Percentiles rank a stretch among this genome's conserved stretches.
These are phyloP conservation scores for Dorcoceras hygrometricum DNA, from an alignment of 257 asterid genomes.

Conservation along the genomic window DNA sequence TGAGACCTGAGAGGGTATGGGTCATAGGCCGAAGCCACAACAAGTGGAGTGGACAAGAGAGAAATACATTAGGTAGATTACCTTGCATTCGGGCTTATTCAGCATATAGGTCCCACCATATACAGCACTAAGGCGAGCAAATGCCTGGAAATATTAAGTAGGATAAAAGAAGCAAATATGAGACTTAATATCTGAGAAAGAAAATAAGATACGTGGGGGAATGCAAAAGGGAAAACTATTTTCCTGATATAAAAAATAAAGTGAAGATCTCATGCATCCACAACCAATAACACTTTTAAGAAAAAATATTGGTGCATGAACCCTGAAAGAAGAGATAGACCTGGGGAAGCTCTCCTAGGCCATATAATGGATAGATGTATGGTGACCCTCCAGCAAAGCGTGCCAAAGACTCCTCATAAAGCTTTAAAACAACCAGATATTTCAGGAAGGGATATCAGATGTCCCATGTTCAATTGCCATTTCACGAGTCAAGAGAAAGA, in stretches of 20 bases:
- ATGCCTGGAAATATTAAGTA: constrained; percentile 53
- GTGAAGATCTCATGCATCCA: background rate
- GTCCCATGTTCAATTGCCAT: constrained; percentile 1
- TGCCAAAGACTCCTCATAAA: constrained; percentile 81
- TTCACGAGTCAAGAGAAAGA: constrained; percentile 5
- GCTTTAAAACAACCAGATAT: constrained; percentile 44
- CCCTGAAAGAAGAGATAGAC: constrained; percentile 33
- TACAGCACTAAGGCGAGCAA: constrained; percentile 98
- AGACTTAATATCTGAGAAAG: constrained; percentile 1
- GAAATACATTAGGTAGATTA: constrained; percentile 21
- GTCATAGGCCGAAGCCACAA: background rate
- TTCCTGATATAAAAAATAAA: too few relatives aligned
- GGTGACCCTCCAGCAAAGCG: constrained; percentile 99
- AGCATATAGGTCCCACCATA: constrained; percentile 99
- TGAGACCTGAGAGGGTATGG: too few relatives aligned
- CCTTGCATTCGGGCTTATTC: constrained; percentile 96
- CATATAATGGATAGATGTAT: constrained; percentile 90
- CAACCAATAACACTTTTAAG: background rate
- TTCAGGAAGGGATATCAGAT: constrained; percentile 17
- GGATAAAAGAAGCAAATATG: constrained; percentile 7
- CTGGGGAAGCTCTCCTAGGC: constrained; percentile 99
- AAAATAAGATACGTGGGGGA: background rate
- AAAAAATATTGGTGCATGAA: background rate
- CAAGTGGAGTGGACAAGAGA: background rate
- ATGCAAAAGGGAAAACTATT: background rate